Percentiles rank a stretch among this genome's conserved stretches.
Evolutionary conservation across 1,284 basidiomycete species (phyloP).

Genomic region (Vanrija sp.): DNA sequence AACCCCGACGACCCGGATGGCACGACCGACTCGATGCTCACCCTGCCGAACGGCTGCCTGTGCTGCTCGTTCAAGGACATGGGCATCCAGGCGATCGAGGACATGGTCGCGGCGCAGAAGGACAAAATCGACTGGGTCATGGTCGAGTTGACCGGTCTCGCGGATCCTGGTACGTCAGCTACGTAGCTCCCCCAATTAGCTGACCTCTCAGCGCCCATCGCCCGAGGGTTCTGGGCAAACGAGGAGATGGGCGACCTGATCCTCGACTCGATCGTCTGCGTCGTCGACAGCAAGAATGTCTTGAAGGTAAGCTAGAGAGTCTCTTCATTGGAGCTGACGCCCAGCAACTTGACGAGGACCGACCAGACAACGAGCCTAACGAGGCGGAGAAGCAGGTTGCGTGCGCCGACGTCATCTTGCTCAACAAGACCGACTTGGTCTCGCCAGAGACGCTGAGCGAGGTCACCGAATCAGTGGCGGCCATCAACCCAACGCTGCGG

Average conservation of each 20-base stretch:
- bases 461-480: slow-evolving; percentile 59
- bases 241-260: slow-evolving; percentile 76
- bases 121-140: slow-evolving; percentile 87
- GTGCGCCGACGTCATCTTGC: slow-evolving; percentile 76
- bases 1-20: slow-evolving; percentile 51
- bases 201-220: slow-evolving; percentile 58
- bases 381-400: slow-evolving; percentile 86
- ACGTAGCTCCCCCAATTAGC: neutral
- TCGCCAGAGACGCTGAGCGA: slow-evolving; percentile 42
- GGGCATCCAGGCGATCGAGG: slow-evolving; percentile 85
- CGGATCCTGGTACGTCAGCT: slow-evolving; percentile 68
- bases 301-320: slow-evolving; percentile 56
- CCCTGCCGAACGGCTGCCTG: slow-evolving; percentile 86
- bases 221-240: slow-evolving; percentile 85
- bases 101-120: slow-evolving; percentile 57
- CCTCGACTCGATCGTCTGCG: slow-evolving; percentile 83
- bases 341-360: slow-evolving; percentile 78
- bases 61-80: slow-evolving; percentile 92
- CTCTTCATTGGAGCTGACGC: neutral
- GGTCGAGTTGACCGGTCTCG: slow-evolving; percentile 86
- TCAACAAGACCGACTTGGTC: slow-evolving; percentile 82
- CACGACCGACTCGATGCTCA: slow-evolving; percentile 56
- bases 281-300: slow-evolving; percentile 84
- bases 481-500: slow-evolving; percentile 70
- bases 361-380: slow-evolving; percentile 57